A percentile compares a stretch with the other conserved stretches of the same genome.
Evolutionary conservation across 495 filamentous ascomycete genomes (phyloP).

Genomic region (Penicillium antarcticum): DNA sequence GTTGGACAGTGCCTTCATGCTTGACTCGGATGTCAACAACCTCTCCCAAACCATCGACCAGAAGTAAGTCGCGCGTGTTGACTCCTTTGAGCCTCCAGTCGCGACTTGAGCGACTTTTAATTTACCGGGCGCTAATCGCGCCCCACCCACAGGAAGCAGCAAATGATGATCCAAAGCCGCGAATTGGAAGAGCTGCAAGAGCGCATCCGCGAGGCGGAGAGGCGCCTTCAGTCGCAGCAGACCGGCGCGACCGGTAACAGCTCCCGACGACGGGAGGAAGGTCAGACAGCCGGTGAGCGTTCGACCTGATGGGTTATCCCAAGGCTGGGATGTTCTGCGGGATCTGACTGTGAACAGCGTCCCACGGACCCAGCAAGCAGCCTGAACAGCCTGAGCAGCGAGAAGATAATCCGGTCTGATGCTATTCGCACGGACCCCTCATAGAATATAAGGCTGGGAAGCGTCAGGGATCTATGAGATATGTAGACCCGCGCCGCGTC

Average conservation of each 20-base stretch:
- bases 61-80: constrained; percentile 58
- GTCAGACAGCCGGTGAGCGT: constrained; percentile 22
- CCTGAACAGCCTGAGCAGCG: background rate
- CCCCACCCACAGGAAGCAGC: constrained; percentile 44
- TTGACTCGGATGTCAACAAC: constrained; percentile 74
- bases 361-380: constrained; percentile 6
- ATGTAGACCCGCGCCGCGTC: constrained; percentile 9
- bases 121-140: background rate
- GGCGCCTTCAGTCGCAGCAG: constrained; percentile 60
- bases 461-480: background rate
- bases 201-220: constrained; percentile 79
- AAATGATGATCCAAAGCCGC: constrained; percentile 71
- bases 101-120: background rate
- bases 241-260: constrained; percentile 11
- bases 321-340: background rate
- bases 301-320: constrained; percentile 5
- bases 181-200: constrained; percentile 86
- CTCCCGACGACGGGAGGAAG: constrained; percentile 1
- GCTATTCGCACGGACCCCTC: no score
- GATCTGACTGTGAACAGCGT: constrained; percentile 10
- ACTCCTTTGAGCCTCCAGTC: background rate
- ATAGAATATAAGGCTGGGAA: background rate
- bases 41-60: constrained; percentile 75
- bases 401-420: background rate
- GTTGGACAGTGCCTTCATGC: constrained; percentile 83